Evolutionary conservation across 768 basidiomycete genomes (phyloP).

Genomic region (Thelephora ganbajun): DNA sequence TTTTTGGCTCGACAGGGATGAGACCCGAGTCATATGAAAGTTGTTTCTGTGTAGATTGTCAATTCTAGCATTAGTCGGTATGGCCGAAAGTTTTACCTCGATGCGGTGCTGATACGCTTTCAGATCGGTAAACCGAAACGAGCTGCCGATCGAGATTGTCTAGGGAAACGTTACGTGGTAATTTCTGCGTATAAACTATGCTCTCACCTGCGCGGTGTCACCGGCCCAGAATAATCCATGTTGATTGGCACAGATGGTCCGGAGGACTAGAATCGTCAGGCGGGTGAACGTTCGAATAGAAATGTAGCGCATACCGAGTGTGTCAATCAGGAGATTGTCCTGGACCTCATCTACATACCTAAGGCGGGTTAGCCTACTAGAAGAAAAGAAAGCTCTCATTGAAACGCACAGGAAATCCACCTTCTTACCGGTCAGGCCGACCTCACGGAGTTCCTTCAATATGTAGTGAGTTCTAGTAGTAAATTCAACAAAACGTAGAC

Average conservation of each 20-base stretch:
- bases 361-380: not conserved
- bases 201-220: conserved; percentile 44
- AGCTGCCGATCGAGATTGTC: conserved; percentile 56
- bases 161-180: not conserved
- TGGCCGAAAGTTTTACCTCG: conserved; percentile 31
- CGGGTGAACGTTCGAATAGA: not conserved
- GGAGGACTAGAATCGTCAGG: conserved; percentile 43
- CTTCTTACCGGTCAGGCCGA: conserved; percentile 23
- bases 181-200: not conserved
- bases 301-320: conserved; percentile 27
- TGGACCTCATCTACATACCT: conserved; percentile 58
- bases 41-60: not conserved
- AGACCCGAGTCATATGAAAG: not conserved
- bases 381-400: not conserved
- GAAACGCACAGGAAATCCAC: conserved; percentile 39
- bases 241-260: conserved; percentile 44
- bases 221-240: conserved; percentile 72
- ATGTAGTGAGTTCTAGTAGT: conserved; percentile 35
- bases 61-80: not conserved
- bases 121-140: conserved; percentile 56
- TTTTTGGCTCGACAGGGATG: conserved; percentile 6
- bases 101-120: conserved; percentile 49
- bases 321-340: conserved; percentile 56
- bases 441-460: conserved; percentile 20
- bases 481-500: not conserved